Conservation (phyloP, 1,284 basidiomycete genomes). For the Singerocomus rubriflavus region DNA sequence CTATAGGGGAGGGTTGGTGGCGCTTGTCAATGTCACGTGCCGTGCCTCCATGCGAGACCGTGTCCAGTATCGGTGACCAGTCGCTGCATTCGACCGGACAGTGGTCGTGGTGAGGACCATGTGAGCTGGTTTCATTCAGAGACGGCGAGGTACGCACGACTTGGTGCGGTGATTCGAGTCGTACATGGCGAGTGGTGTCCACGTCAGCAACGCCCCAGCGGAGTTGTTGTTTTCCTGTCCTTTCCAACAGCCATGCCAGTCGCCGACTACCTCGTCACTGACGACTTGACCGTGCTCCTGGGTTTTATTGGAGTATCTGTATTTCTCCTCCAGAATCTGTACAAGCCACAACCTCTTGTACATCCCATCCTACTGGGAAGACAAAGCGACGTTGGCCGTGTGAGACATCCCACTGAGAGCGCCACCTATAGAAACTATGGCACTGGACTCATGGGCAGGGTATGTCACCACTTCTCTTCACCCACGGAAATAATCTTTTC, state of each 20-base stretch:
- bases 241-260: constrained; percentile 36
- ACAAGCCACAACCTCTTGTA: constrained; percentile 74
- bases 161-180: no score
- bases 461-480: constrained; percentile 34
- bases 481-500: neutral
- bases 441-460: constrained; percentile 74
- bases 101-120: neutral
- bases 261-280: constrained; percentile 60
- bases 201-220: neutral
- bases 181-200: neutral
- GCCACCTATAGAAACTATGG: constrained; percentile 81
- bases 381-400: constrained; percentile 79
- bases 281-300: constrained; percentile 72
- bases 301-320: constrained; percentile 69
- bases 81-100: no score
- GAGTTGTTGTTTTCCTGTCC: neutral
- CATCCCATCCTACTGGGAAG: constrained; percentile 80
- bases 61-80: no score
- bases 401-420: constrained; percentile 70
- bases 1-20: no score
- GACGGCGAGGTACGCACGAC: neutral
- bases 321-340: constrained; percentile 70
- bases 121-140: neutral
- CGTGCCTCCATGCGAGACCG: no score
- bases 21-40: no score